Percentiles rank a stretch among this genome's conserved stretches.
phyloP scores from a whole-genome alignment of 257 asterid species.

The Agastache rugosa region DNA sequence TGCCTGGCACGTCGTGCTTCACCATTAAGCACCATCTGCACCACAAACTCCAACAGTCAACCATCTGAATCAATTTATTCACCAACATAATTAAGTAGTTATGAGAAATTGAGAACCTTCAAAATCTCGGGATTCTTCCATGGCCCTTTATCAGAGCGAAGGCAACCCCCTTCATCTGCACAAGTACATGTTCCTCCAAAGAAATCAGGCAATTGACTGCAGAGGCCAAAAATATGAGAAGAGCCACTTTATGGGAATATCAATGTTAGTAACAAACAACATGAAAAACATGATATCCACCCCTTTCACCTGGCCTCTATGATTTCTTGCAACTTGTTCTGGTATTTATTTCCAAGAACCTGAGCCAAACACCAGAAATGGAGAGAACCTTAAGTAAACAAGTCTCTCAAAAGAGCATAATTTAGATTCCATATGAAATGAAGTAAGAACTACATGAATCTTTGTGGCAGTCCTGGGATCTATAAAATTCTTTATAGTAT shows the following conservation, averaged over 20 bases:
- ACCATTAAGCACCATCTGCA: slow-evolving; percentile 84
- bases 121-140: slow-evolving; percentile 92
- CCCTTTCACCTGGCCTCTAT: slow-evolving; percentile 77
- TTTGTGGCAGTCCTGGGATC: slow-evolving; percentile 97
- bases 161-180: slow-evolving; percentile 88
- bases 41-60: slow-evolving; percentile 34
- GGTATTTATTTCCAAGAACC: slow-evolving; percentile 94
- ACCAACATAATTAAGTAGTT: slow-evolving; percentile 19
- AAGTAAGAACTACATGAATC: slow-evolving; percentile 69
- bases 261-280: slow-evolving; percentile 27
- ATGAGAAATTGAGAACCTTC: slow-evolving; percentile 58
- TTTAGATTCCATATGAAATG: slow-evolving; percentile 24
- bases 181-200: slow-evolving; percentile 90
- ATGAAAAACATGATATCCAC: slow-evolving; percentile 25
- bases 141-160: slow-evolving; percentile 96
- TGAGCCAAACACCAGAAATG: slow-evolving; percentile 40
- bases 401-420: background rate
- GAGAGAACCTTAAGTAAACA: slow-evolving; percentile 26
- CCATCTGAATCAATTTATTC: slow-evolving; percentile 23
- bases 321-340: slow-evolving; percentile 81
- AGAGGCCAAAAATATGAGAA: slow-evolving; percentile 30
- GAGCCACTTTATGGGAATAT: slow-evolving; percentile 9
- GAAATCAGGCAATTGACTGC: slow-evolving; percentile 95
- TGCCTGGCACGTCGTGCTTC: slow-evolving; percentile 86
- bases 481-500: slow-evolving; percentile 77